Percentiles rank a stretch among this genome's conserved stretches.
Conservation (phyloP, 164 flowering plant species). For the Aristolochia californica region DNA sequence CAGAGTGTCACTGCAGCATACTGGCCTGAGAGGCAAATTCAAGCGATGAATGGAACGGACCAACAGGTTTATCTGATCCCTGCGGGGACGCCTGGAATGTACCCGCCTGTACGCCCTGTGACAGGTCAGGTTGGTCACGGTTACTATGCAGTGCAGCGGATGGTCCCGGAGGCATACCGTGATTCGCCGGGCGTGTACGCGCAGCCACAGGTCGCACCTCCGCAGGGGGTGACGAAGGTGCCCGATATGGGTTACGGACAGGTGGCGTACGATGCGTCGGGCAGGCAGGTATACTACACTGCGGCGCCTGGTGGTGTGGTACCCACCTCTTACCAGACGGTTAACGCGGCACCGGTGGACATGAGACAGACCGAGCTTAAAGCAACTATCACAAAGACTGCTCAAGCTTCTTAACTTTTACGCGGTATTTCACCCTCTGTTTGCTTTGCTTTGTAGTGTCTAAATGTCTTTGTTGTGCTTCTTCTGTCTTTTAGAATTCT, state of each 20-base stretch:
- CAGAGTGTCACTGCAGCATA: constrained; percentile 18
- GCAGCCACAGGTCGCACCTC: constrained; percentile 13
- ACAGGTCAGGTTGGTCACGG: constrained; percentile 34
- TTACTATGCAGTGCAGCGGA: constrained; percentile 41
- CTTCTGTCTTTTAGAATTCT: no score
- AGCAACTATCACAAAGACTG: constrained; percentile 23
- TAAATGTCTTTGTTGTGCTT: no score
- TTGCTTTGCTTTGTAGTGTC: no score
- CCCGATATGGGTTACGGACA: constrained; percentile 21
- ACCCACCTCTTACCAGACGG: constrained; percentile 23
- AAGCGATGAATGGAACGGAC: constrained; percentile 17
- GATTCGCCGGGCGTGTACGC: constrained; percentile 30
- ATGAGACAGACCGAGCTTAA: constrained; percentile 21
- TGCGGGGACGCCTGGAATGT: constrained; percentile 2
- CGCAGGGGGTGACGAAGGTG: constrained; percentile 4
- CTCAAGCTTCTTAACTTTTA: constrained; percentile 17
- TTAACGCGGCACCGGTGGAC: constrained; percentile 20
- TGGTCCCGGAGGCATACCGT: constrained; percentile 33
- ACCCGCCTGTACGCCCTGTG: constrained; percentile 18
- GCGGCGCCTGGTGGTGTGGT: constrained; percentile 23
- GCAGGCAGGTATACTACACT: constrained; percentile 59
- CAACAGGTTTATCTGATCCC: constrained; percentile 29
- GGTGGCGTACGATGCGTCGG: constrained; percentile 51
- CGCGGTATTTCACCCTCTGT: no score
- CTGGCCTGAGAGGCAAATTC: constrained; percentile 29